Conservation (phyloP, 1,139 yeast species). For the Candida mesenterica region DNA sequence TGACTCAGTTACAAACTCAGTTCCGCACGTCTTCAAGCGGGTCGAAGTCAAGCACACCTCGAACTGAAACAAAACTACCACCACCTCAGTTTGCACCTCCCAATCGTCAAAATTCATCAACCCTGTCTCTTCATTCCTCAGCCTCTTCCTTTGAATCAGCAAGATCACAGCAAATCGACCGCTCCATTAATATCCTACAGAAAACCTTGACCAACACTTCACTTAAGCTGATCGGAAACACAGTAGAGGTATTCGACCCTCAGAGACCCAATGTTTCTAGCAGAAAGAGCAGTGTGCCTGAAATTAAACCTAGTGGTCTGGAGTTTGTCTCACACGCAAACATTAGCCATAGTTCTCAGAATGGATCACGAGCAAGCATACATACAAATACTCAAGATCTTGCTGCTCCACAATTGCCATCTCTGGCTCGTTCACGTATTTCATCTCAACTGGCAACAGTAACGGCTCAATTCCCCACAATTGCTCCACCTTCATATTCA, state of each 20-base stretch:
- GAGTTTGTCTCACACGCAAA: no score
- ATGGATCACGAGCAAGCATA: neutral
- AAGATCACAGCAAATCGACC: slow-evolving; percentile 18
- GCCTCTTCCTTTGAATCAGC: slow-evolving; percentile 21
- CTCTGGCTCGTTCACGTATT: neutral
- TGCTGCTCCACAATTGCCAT: neutral
- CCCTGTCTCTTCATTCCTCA: slow-evolving; percentile 15
- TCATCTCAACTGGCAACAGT: neutral
- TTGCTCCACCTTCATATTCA: neutral
- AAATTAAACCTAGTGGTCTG: neutral
- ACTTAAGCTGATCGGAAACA: slow-evolving; percentile 10
- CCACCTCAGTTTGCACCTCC: slow-evolving; percentile 9
- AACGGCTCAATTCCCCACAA: slow-evolving; percentile 1
- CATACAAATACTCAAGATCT: neutral
- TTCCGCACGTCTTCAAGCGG: slow-evolving; percentile 8
- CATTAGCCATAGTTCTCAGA: no score
- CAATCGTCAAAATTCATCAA: slow-evolving; percentile 12
- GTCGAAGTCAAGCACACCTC: neutral
- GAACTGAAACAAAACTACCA: slow-evolving; percentile 4
- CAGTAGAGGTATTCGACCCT: slow-evolving; percentile 9
- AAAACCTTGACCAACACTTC: slow-evolving; percentile 25
- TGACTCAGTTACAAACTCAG: slow-evolving; percentile 16
- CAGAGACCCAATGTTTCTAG: slow-evolving; percentile 3
- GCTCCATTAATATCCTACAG: slow-evolving; percentile 28
- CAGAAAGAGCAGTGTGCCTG: neutral